Conservation (phyloP, 345 rosid genomes). For the Anacardium occidentale region DNA sequence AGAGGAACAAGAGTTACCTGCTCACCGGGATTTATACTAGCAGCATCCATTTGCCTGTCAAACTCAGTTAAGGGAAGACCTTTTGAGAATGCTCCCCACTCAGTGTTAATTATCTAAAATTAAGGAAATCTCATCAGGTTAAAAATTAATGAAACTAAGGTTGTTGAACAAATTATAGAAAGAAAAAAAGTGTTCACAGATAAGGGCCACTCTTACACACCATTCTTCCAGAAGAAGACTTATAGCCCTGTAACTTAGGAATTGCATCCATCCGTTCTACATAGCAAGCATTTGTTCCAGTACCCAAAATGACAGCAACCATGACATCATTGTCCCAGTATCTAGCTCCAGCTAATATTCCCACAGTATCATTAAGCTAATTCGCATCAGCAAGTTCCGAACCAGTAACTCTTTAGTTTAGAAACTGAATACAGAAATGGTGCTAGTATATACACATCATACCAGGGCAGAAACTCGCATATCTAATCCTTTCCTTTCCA, state of each 20-base stretch:
- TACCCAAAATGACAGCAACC: constrained; percentile 90
- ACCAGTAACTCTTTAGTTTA: not conserved
- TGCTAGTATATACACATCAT: constrained; percentile 21
- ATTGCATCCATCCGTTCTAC: constrained; percentile 63
- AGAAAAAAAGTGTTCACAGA: not conserved
- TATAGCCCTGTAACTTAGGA: constrained; percentile 50
- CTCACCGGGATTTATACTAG: constrained; percentile 77
- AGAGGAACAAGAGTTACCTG: constrained; percentile 47
- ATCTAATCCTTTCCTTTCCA: constrained; percentile 57
- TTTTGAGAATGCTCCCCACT: constrained; percentile 86
- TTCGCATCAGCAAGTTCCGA: not conserved
- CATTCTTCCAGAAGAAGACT: constrained; percentile 47
- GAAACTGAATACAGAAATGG: not conserved
- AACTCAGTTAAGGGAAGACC: constrained; percentile 66
- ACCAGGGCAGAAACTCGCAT: constrained; percentile 86
- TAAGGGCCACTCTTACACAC: constrained; percentile 30
- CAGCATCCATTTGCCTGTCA: constrained; percentile 74
- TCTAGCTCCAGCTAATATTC: constrained; percentile 78
- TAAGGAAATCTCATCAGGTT: constrained; percentile 14
- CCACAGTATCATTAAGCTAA: constrained; percentile 83
- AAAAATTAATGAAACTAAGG: constrained; percentile 9
- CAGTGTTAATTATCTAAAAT: constrained; percentile 70
- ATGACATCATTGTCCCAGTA: constrained; percentile 82
- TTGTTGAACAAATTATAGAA: not conserved
- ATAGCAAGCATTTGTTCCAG: constrained; percentile 93